Evolutionary conservation across 164 flowering plant species (phyloP).

Genomic region (Akebia trifoliata): DNA sequence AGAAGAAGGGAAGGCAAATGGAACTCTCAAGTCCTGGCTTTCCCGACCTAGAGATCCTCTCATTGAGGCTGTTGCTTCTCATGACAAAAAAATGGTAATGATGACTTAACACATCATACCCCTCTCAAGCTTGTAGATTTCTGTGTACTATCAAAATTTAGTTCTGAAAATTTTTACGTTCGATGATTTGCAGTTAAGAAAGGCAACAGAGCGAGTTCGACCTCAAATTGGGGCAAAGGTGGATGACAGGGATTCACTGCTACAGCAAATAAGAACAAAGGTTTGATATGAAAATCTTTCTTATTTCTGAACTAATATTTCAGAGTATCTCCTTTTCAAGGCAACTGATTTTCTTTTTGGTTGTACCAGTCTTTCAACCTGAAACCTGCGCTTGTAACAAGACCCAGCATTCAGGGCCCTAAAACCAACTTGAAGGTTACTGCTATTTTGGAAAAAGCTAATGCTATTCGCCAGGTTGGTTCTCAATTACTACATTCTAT

Average conservation of each 20-base stretch:
- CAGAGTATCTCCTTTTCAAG: background rate
- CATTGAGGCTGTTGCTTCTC: conserved; percentile 80
- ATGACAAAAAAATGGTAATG: conserved; percentile 78
- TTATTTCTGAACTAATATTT: background rate
- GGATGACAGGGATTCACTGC: conserved; percentile 70
- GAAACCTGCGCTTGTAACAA: conserved; percentile 56
- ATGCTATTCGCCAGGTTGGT: conserved; percentile 86
- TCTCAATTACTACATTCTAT: background rate
- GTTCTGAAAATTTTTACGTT: background rate
- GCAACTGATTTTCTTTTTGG: conserved; percentile 4
- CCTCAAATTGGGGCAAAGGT: conserved; percentile 36
- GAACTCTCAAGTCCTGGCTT: conserved; percentile 23
- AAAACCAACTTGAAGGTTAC: conserved; percentile 79
- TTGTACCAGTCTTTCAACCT: conserved; percentile 77
- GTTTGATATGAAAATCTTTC: conserved; percentile 25
- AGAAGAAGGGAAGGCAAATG: conserved; percentile 31
- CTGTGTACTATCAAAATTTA: background rate
- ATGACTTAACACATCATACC: background rate
- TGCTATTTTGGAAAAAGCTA: conserved; percentile 98
- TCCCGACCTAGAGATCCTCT: conserved; percentile 80
- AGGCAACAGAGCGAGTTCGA: conserved; percentile 54
- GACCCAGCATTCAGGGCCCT: conserved; percentile 80
- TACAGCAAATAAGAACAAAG: conserved; percentile 87
- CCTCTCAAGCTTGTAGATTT: background rate
- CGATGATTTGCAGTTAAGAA: conserved; percentile 44